These are phyloP conservation scores for Yamadazyma phyllophila DNA, from an alignment of 805 yeast species.

Conservation along the genomic window DNA sequence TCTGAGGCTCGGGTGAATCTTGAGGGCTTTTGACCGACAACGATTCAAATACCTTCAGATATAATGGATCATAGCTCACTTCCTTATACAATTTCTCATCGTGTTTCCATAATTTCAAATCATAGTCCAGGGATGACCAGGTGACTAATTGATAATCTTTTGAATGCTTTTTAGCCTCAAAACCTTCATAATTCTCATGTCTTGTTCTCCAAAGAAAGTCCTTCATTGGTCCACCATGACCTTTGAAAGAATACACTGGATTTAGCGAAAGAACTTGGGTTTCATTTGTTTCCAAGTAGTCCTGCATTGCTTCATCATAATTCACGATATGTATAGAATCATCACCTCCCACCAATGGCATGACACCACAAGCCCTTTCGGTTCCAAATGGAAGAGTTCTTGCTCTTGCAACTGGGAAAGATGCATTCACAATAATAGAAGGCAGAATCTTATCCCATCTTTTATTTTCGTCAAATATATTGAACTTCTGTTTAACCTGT, in stretches of 20 bases:
- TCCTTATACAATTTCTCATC: conserved; percentile 33
- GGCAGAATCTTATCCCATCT: conserved; percentile 35
- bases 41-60: conserved; percentile 21
- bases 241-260: conserved; percentile 63
- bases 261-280: conserved; percentile 29
- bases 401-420: conserved; percentile 87
- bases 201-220: conserved; percentile 84
- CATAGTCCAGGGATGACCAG: conserved; percentile 84
- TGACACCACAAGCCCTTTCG: conserved; percentile 69
- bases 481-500: conserved; percentile 16
- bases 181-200: conserved; percentile 42
- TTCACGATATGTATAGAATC: conserved; percentile 59
- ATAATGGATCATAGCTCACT: conserved; percentile 39
- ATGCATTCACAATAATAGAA: conserved; percentile 59
- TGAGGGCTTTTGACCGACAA: background rate
- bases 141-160: conserved; percentile 89
- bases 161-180: conserved; percentile 53
- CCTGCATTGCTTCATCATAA: conserved; percentile 35
- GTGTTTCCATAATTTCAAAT: conserved; percentile 76
- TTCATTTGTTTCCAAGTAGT: conserved; percentile 22
- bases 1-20: background rate
- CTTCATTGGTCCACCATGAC: conserved; percentile 80
- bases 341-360: conserved; percentile 88
- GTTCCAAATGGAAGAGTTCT: conserved; percentile 86
- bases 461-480: conserved; percentile 19